These are phyloP conservation scores for Monosporascus sp. DNA, from an alignment of 2,329 filamentous ascomycete species.

Conservation along the genomic window DNA sequence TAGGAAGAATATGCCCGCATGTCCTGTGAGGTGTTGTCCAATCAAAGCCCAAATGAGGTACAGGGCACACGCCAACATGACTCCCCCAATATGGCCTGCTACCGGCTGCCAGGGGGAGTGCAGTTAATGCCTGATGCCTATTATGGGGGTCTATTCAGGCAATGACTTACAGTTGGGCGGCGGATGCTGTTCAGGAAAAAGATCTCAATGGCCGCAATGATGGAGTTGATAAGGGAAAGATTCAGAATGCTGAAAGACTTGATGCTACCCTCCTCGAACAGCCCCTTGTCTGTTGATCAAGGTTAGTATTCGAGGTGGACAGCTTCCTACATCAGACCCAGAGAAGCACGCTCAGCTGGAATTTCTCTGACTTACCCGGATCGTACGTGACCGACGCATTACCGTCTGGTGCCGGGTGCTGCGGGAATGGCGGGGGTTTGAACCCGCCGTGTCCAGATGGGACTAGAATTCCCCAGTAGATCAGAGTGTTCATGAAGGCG, in stretches of 20 bases:
- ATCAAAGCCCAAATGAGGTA: conserved; percentile 46
- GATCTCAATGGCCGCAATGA: conserved; percentile 40
- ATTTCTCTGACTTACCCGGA: conserved; percentile 16
- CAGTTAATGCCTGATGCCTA: not conserved
- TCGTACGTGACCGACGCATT: conserved; percentile 17
- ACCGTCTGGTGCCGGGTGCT: conserved; percentile 4
- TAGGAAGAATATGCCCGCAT: conserved; percentile 46
- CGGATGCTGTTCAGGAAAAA: conserved; percentile 48
- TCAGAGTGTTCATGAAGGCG: conserved; percentile 42
- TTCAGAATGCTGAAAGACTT: conserved; percentile 41
- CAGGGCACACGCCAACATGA: conserved; percentile 33
- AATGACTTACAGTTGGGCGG: conserved; percentile 37
- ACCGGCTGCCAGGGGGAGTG: conserved; percentile 31
- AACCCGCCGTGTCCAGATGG: conserved; percentile 33
- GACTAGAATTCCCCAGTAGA: conserved; percentile 40
- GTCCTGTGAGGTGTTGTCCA: conserved; percentile 40
- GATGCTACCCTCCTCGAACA: conserved; percentile 44
- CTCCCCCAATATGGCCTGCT: conserved; percentile 35
- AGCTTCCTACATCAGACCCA: not conserved
- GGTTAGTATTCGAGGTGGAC: conserved; percentile 2
- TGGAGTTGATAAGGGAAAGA: conserved; percentile 36
- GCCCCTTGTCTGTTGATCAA: conserved; percentile 34
- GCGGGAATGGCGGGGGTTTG: conserved; percentile 14
- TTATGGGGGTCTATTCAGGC: not conserved
- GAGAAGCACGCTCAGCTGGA: not conserved